Conservation (phyloP, 75 land plant genomes). For the Ceratopteris richardii region DNA sequence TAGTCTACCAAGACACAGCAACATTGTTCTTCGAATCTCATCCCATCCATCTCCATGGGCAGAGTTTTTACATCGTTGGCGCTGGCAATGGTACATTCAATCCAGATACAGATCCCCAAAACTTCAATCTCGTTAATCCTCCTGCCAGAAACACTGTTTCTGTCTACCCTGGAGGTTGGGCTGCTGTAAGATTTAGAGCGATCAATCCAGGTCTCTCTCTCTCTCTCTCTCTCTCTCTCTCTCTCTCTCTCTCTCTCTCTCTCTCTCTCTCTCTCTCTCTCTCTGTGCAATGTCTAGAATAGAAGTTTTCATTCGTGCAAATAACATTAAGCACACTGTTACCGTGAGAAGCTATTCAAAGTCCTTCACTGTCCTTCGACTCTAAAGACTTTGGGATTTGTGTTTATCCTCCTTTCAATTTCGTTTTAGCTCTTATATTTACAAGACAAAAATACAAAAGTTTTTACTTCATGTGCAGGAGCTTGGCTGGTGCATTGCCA, state of each 20-base stretch:
- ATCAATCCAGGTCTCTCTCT: conserved; percentile 20
- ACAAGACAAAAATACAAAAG: too few species aligned
- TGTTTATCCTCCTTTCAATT: too few species aligned
- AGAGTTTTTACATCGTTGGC: conserved; percentile 21
- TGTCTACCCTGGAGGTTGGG: conserved; percentile 20
- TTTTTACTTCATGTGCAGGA: conserved; percentile 10
- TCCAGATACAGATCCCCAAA: neutral
- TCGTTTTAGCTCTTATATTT: too few species aligned
- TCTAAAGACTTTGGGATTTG: too few species aligned
- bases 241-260: too few species aligned
- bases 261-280: neutral
- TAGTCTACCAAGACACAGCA: conserved; percentile 13
- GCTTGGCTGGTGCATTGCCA: conserved; percentile 28
- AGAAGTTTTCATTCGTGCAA: too few species aligned
- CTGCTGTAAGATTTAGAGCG: conserved; percentile 16
- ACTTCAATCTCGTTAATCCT: conserved; percentile 19
- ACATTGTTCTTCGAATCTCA: conserved; percentile 13
- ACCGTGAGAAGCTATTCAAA: too few species aligned
- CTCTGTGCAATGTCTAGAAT: too few species aligned
- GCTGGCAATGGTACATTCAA: conserved; percentile 21
- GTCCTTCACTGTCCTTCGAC: too few species aligned
- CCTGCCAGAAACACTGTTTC: conserved; percentile 14
- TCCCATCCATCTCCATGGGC: conserved; percentile 30
- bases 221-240: too few species aligned
- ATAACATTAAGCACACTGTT: too few species aligned